Evolutionary conservation across 2,329 filamentous ascomycete genomes (phyloP), one percentile per base, ranked within the genome.

Genomic region (Tothia fuscella): DNA sequence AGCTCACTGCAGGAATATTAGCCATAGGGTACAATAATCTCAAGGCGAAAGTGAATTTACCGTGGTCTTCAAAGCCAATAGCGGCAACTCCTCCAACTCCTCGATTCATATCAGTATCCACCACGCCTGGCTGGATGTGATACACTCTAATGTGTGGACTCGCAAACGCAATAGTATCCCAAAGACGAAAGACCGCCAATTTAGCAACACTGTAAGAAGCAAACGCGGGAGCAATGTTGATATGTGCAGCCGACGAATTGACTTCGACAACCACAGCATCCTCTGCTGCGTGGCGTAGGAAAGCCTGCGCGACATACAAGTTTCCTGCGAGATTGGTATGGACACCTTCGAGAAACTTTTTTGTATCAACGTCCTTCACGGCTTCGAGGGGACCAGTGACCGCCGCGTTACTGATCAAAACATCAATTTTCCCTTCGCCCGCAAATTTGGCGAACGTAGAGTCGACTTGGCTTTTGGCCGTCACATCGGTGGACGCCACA

Each of bases 321-420:
- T 48, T 41, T 3, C 39, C 39, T 16, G 10, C 21, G 7, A 40
- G 6, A 32, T 40, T 40, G 21, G 20, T 10, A 10, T 38, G 6
- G 20, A 40, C 10, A 12, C 9, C 22, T 6, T 35, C 25, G 7
- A 37, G 12, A 7, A 35, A 33, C 25, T 35, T 34, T 9, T 32
- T 13, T 6, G 6, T 20, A 10, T 16, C 21, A 9, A 38, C 20
- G 16, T 24, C 20, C 9, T 19, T 24, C 10, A 38, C 20, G 14
- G 34, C 7, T 38, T 19, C 34, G 10, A 9, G 34, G 24, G 34
- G 34, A 6, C 14, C 34, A 3, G 60, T 41, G 16, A 51, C 51
- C 0, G 64, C 66, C 0, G 67, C 67, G 43, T 69, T 70, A 53
- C 71, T 70, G 46, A 70, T 48, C 1, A 72, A 20, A 6, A 40